Percentiles rank a stretch among this genome's conserved stretches.
phyloP scores from a whole-genome alignment of 352 stramenopile species.

The Globisporangium cederbergense region DNA sequence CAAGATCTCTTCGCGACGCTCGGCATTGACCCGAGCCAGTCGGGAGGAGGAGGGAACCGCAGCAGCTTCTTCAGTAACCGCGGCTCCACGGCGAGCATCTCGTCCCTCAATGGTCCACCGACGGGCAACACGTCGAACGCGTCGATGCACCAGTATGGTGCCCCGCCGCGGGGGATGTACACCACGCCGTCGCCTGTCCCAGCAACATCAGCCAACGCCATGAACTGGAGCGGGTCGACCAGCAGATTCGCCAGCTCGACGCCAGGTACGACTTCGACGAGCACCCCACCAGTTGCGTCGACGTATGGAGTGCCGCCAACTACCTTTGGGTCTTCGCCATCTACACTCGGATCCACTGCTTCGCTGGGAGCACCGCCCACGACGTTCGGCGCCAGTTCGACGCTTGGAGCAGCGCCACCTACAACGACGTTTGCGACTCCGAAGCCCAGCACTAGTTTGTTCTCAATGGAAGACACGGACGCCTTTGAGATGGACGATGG shows the following conservation, averaged over 20 bases:
- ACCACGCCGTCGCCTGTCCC: constrained; percentile 1
- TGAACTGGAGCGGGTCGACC: constrained; percentile 18
- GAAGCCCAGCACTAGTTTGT: constrained; percentile 43
- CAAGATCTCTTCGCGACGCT: constrained; percentile 60
- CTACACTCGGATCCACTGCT: background rate
- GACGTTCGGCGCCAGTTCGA: background rate
- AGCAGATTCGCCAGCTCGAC: constrained; percentile 13
- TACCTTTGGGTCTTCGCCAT: background rate
- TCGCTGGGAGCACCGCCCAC: constrained; percentile 6
- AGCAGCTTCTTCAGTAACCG: constrained; percentile 23
- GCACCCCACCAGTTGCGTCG: background rate
- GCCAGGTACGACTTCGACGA: background rate
- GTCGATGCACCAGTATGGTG: constrained; percentile 15
- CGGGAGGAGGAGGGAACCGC: constrained; percentile 31
- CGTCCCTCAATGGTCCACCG: constrained; percentile 14
- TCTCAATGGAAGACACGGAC: constrained; percentile 74
- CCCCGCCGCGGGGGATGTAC: constrained; percentile 9
- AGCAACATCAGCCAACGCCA: constrained; percentile 6
- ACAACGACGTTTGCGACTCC: constrained; percentile 4
- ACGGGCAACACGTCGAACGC: constrained; percentile 12
- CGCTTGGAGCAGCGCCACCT: constrained; percentile 3
- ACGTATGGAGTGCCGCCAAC: constrained; percentile 7
- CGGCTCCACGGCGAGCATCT: constrained; percentile 19
- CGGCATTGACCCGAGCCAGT: constrained; percentile 30
- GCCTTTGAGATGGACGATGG: constrained; percentile 61